Evolutionary conservation across 169 alveolate genomes (phyloP).

Genomic region (Prorocentrum cordatum): DNA sequence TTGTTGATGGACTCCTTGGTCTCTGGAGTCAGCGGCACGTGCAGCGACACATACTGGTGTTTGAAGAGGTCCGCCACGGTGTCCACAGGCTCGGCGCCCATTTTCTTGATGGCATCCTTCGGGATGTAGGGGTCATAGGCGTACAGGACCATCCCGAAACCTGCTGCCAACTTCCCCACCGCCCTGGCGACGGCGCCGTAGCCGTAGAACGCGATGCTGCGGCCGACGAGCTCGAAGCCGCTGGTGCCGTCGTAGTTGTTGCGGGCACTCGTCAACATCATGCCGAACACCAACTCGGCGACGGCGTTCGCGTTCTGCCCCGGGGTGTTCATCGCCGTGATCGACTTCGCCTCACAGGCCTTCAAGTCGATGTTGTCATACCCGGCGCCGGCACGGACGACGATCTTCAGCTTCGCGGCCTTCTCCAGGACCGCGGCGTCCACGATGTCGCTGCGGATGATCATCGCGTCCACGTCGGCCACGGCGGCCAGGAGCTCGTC

Average conservation of each 20-base stretch:
- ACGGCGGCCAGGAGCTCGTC: slow-evolving; percentile 38
- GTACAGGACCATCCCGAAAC: slow-evolving; percentile 68
- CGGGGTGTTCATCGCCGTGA: slow-evolving; percentile 73
- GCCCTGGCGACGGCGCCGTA: slow-evolving; percentile 69
- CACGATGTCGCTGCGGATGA: slow-evolving; percentile 54
- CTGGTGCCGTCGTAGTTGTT: slow-evolving; percentile 70
- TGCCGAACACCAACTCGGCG: slow-evolving; percentile 81
- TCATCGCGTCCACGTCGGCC: slow-evolving; percentile 43
- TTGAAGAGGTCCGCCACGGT: slow-evolving; percentile 33
- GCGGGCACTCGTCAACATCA: slow-evolving; percentile 17
- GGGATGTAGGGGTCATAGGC: slow-evolving; percentile 67
- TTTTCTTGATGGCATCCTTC: background rate
- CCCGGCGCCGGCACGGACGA: slow-evolving; percentile 65
- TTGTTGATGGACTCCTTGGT: slow-evolving; percentile 68
- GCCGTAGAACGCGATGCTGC: slow-evolving; percentile 69
- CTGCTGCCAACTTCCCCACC: slow-evolving; percentile 57
- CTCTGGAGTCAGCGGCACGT: slow-evolving; percentile 69
- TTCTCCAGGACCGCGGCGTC: slow-evolving; percentile 33
- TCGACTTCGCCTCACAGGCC: slow-evolving; percentile 36
- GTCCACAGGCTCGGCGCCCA: slow-evolving; percentile 48
- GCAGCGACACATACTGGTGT: slow-evolving; percentile 60
- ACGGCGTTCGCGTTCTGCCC: slow-evolving; percentile 84
- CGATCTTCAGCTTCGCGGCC: slow-evolving; percentile 50
- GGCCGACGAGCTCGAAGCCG: slow-evolving; percentile 50
- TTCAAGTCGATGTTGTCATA: slow-evolving; percentile 40